These are phyloP conservation scores for Tetrahymena borealis DNA, from an alignment of 73 alveolate species.

Conservation along the genomic window DNA sequence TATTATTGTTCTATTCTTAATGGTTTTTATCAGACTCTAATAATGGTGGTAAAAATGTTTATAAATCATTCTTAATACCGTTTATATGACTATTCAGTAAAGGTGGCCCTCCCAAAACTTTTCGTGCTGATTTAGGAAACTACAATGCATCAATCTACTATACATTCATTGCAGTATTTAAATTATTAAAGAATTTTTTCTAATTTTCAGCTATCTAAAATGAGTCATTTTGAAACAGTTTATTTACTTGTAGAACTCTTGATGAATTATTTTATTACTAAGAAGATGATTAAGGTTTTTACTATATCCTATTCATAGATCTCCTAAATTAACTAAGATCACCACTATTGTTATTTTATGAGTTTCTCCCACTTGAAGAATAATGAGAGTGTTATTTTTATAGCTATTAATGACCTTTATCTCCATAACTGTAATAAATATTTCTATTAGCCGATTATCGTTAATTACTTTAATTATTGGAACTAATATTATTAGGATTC, in stretches of 20 bases:
- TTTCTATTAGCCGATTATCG: background rate
- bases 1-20: background rate
- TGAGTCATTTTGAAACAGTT: background rate
- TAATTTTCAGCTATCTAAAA: background rate
- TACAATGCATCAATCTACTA: background rate
- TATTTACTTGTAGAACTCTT: background rate
- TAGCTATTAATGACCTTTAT: background rate
- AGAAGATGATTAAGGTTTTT: background rate
- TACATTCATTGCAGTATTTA: background rate
- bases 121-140: background rate
- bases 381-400: background rate
- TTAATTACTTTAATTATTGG: background rate
- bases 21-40: background rate
- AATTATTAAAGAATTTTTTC: background rate
- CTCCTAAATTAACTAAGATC: background rate
- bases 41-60: background rate
- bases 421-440: background rate
- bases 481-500: background rate
- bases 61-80: background rate
- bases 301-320: background rate
- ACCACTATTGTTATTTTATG: background rate
- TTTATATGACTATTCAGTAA: background rate
- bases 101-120: background rate
- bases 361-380: background rate
- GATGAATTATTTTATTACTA: background rate